A percentile compares a stretch with the other conserved stretches of the same genome.
Conservation (phyloP, 169 alveolate genomes). For the Theileria annulata region DNA sequence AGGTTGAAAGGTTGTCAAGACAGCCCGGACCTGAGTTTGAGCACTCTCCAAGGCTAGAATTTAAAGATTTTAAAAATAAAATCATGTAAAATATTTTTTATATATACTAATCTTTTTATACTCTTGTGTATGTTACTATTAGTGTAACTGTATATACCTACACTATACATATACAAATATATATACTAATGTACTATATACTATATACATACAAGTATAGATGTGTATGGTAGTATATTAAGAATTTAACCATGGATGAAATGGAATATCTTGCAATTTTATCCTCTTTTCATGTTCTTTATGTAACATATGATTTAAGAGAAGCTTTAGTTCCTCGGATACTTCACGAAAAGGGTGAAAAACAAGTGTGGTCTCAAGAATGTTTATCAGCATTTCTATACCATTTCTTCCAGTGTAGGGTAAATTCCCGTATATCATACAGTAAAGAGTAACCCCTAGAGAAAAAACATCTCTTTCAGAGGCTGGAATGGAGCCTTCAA, state of each 20-base stretch:
- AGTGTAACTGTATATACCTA: too few relatives aligned
- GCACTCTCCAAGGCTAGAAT: conserved; percentile 39
- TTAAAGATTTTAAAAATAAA: conserved; percentile 45
- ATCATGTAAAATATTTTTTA: neutral
- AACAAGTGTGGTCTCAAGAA: conserved; percentile 32
- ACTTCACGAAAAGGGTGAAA: conserved; percentile 25
- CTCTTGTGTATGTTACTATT: neutral
- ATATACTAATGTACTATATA: neutral
- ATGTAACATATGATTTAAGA: conserved; percentile 38
- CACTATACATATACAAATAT: neutral
- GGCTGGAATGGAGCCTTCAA: conserved; percentile 55
- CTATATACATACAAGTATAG: neutral
- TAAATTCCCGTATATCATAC: conserved; percentile 52
- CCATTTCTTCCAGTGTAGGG: conserved; percentile 48
- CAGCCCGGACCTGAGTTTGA: conserved; percentile 65
- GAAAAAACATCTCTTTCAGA: conserved; percentile 49
- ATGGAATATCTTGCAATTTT: neutral
- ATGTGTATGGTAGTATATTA: neutral
- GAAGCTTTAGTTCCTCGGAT: conserved; percentile 26
- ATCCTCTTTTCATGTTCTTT: conserved; percentile 32
- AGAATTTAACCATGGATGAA: conserved; percentile 54
- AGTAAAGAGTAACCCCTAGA: conserved; percentile 53
- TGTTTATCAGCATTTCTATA: conserved; percentile 44
- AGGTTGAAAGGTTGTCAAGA: conserved; percentile 17
- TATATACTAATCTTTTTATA: neutral